Conservation (phyloP, 371 early-diverging fungal genomes). For the Parasitella parasitica region DNA sequence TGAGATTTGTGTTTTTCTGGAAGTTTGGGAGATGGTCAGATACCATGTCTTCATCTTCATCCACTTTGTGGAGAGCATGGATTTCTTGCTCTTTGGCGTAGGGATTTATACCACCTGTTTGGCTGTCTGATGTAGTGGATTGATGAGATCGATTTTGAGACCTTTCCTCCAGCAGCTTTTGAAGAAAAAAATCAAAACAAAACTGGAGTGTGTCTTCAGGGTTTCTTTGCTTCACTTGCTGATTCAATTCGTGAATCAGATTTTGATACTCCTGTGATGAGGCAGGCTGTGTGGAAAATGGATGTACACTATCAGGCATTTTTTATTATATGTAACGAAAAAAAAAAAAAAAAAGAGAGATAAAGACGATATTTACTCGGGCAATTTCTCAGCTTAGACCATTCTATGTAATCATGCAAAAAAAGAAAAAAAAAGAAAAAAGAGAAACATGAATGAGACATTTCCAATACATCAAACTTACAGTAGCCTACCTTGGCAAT, state of each 20-base stretch:
- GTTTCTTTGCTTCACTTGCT: slow-evolving; percentile 16
- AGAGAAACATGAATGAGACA: not conserved
- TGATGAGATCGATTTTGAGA: slow-evolving; percentile 8
- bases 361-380: not conserved
- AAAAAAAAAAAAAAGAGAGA: slow-evolving; percentile 1
- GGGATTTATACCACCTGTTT: not conserved
- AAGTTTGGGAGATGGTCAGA: slow-evolving; percentile 8
- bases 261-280: slow-evolving; percentile 18
- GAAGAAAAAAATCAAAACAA: slow-evolving; percentile 81
- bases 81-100: not conserved
- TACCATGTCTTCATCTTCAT: slow-evolving; percentile 23
- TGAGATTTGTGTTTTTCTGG: slow-evolving; percentile 12
- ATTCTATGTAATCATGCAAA: slow-evolving; percentile 1
- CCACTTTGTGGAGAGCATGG: slow-evolving; percentile 5
- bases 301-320: not conserved
- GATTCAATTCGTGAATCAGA: slow-evolving; percentile 28
- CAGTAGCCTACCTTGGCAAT: slow-evolving; percentile 64
- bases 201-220: slow-evolving; percentile 83
- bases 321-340: not conserved
- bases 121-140: not conserved
- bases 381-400: not conserved
- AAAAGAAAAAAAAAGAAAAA: too few relatives aligned
- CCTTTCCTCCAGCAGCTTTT: slow-evolving; percentile 65
- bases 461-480: not conserved
- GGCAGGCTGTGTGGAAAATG: not conserved